These are phyloP conservation scores for Primulina huaijiensis DNA, from an alignment of 257 asterid genomes.

Conservation along the genomic window DNA sequence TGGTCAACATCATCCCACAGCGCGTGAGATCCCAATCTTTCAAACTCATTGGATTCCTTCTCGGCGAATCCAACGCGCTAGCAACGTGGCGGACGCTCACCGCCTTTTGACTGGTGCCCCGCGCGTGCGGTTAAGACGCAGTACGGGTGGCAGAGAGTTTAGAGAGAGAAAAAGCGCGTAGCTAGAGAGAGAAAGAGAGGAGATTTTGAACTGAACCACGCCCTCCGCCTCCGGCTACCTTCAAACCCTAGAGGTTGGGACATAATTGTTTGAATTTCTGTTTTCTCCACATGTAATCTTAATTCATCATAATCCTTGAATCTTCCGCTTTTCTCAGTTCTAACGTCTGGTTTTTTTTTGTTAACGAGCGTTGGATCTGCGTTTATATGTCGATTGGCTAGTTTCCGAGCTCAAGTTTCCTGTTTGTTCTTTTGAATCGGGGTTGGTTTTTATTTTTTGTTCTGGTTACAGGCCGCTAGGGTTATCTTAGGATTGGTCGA, in stretches of 20 bases:
- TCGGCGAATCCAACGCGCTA: no score
- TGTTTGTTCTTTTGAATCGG: neutral
- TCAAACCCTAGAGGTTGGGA: neutral
- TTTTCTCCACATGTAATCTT: neutral
- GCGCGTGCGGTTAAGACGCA: no score
- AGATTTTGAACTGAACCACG: neutral
- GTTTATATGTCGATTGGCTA: neutral
- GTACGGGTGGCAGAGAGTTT: no score
- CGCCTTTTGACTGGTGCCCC: no score
- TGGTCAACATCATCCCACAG: no score
- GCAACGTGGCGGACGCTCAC: no score
- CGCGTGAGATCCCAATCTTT: no score
- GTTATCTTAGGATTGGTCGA: neutral
- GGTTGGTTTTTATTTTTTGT: neutral
- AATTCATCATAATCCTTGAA: no score
- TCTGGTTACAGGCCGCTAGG: neutral
- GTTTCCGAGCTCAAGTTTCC: neutral
- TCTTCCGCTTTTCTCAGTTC: neutral
- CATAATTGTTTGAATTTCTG: neutral
- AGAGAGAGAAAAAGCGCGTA: neutral
- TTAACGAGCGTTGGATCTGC: neutral
- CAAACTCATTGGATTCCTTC: no score
- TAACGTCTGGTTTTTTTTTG: neutral
- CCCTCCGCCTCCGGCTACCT: neutral
- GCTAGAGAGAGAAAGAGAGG: neutral